Base-by-base conservation (phyloP, 139 green algal species). In the Chlamydomonas applanata region DNA sequence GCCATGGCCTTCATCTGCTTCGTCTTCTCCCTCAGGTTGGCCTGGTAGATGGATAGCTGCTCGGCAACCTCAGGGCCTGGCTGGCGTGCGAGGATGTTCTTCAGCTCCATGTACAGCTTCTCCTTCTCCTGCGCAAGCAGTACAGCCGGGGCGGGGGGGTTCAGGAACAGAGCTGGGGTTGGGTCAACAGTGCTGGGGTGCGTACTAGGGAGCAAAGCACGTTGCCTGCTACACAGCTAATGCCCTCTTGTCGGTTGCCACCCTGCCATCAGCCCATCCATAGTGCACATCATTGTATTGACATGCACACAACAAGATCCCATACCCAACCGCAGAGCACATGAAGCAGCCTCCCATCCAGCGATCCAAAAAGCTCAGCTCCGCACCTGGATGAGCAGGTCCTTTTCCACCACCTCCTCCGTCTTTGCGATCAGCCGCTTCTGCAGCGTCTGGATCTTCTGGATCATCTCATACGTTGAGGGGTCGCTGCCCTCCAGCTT, bases 381-480 rank as follows among this genome's bases (percentile, higher is more conserved):
- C n/a, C 40, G 11, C 40, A 49, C 40, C 40, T 91, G 86, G 66
- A 97, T 94, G 9, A 92, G 77, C 71, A 94, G 73, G 61, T 97
- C 90, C 86, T 94, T 95, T 81, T 96, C 91, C 54, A 95, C 92
- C 69, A 67, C 89, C 84, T 95, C 91, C 84, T 97, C 94, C 14
- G 90, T 97, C 82, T 95, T 95, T 29, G 79, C 27, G 46, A 98
- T 97, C 30, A 98, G 86, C 4, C 93, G 85, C 80, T 92, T 92
- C 84, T 98, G 94, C 76, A 98, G 89, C 66, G 89, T 91, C 77
- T 98, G 94, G 54, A 97, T 93, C 88, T 97, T 97, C 73, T 94
- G 91, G 61, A 97, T 94, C 89, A 97, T 93, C 86, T 98, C 94
- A 76, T 95, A 97, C 0, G 91, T 91, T 30, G 81, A 79, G 0